Evolutionary conservation across 1,284 basidiomycete genomes (phyloP).

Genomic region (Ganoderma leucocontextum): DNA sequence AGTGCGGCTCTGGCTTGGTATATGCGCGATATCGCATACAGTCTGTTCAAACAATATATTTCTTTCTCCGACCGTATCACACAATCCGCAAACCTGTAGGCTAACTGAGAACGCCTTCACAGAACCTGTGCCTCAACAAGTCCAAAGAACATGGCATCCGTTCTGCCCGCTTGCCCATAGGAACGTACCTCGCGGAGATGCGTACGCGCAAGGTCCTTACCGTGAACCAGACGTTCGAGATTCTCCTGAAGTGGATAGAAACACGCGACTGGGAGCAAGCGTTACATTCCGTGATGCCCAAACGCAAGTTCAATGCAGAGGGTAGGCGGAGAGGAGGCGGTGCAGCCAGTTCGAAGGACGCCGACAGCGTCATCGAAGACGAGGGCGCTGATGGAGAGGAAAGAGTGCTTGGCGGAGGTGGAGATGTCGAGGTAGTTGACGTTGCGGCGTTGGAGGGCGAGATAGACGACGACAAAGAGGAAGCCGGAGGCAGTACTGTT

Average conservation of each 20-base stretch:
- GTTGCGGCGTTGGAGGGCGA: conserved; percentile 35
- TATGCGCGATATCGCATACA: not conserved
- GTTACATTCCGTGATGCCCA: conserved; percentile 87
- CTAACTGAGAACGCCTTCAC: conserved; percentile 11
- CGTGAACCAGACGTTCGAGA: conserved; percentile 96
- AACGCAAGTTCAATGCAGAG: conserved; percentile 79
- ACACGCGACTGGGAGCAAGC: conserved; percentile 85
- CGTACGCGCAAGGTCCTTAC: conserved; percentile 95
- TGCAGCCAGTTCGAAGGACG: conserved; percentile 30
- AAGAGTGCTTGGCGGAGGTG: conserved; percentile 19
- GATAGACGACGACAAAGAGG: conserved; percentile 1
- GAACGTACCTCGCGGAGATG: conserved; percentile 83
- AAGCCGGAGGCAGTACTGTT: not conserved
- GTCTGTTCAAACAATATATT: not conserved
- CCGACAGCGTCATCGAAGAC: conserved; percentile 35
- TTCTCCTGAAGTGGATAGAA: conserved; percentile 90
- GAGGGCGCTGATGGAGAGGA: conserved; percentile 14
- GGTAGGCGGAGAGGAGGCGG: conserved; percentile 34
- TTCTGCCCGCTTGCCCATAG: conserved; percentile 93
- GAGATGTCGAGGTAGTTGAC: conserved; percentile 29
- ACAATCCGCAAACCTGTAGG: conserved; percentile 10
- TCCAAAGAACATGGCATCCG: conserved; percentile 79
- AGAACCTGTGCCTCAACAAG: conserved; percentile 93
- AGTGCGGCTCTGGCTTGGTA: not conserved
- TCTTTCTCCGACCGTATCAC: conserved; percentile 1